Evolutionary conservation across 495 filamentous ascomycete genomes (phyloP).

Genomic region (Pyrenula massariospora): DNA sequence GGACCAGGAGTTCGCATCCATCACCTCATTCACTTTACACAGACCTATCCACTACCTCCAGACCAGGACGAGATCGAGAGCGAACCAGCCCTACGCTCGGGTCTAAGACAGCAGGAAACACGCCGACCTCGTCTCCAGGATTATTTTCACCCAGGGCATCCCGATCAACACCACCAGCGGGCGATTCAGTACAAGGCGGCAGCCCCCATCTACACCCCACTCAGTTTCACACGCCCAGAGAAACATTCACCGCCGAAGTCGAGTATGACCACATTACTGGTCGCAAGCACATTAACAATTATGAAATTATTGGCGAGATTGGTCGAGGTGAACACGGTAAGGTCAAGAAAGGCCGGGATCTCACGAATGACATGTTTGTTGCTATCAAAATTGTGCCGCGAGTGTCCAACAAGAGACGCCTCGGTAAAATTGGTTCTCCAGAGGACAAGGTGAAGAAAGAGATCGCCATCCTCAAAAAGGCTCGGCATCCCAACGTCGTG

Average conservation of each 20-base stretch:
- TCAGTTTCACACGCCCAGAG: constrained; percentile 50
- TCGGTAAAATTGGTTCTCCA: constrained; percentile 65
- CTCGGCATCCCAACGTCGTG: constrained; percentile 89
- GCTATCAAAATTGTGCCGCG: constrained; percentile 98
- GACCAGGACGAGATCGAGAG: constrained; percentile 15
- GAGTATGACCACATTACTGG: constrained; percentile 80
- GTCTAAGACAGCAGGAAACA: constrained; percentile 48
- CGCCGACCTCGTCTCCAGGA: constrained; percentile 55
- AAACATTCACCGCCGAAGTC: constrained; percentile 78
- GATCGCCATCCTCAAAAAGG: constrained; percentile 97
- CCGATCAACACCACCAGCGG: constrained; percentile 27
- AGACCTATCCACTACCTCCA: constrained; percentile 17
- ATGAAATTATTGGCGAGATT: constrained; percentile 91
- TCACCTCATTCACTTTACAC: constrained; percentile 19
- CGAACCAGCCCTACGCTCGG: constrained; percentile 16
- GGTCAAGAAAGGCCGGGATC: constrained; percentile 82
- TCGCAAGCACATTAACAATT: constrained; percentile 91
- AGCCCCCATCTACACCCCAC: constrained; percentile 56
- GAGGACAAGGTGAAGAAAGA: constrained; percentile 94
- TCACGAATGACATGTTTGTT: constrained; percentile 65
- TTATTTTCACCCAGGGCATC: constrained; percentile 39
- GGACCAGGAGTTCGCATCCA: constrained; percentile 29
- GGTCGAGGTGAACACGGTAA: constrained; percentile 94
- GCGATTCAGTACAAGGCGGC: constrained; percentile 29
- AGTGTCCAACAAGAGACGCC: constrained; percentile 80